These are phyloP conservation scores for Pelargonium cotyledonis DNA, from an alignment of 441 rosid genomes.

Conservation along the genomic window DNA sequence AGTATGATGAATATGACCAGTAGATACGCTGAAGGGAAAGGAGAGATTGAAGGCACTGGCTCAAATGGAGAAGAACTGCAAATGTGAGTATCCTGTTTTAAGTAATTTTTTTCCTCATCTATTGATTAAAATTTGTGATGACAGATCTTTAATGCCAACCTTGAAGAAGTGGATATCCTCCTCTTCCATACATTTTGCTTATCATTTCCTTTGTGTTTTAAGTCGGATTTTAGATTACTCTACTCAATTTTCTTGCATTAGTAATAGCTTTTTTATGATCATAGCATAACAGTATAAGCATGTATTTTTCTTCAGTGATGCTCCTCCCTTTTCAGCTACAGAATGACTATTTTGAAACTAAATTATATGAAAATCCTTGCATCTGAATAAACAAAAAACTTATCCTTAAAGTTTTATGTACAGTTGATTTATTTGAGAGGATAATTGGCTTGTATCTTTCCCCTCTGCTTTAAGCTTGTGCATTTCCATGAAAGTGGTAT, in stretches of 20 bases:
- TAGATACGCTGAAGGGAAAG: conserved; percentile 72
- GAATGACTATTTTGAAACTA: neutral
- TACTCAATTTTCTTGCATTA: too few species aligned
- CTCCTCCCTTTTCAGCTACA: neutral
- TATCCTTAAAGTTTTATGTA: neutral
- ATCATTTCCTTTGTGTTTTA: neutral
- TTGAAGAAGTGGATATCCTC: neutral
- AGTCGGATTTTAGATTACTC: neutral
- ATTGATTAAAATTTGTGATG: neutral
- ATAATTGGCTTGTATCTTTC: neutral
- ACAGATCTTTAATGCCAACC: neutral
- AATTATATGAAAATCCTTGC: neutral
- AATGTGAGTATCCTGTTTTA: conserved; percentile 47
- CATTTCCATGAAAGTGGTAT: neutral
- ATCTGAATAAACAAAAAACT: neutral
- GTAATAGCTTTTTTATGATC: neutral
- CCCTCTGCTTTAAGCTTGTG: neutral
- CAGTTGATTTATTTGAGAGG: neutral
- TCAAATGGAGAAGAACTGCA: conserved; percentile 82
- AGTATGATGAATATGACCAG: conserved; percentile 72
- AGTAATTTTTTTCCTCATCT: neutral
- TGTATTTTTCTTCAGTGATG: neutral
- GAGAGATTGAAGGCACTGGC: conserved; percentile 80
- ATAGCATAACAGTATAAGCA: neutral
- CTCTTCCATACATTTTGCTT: neutral